Conservation (phyloP, 192 early-diverging fungal genomes). For the Cladochytrium replicatum region DNA sequence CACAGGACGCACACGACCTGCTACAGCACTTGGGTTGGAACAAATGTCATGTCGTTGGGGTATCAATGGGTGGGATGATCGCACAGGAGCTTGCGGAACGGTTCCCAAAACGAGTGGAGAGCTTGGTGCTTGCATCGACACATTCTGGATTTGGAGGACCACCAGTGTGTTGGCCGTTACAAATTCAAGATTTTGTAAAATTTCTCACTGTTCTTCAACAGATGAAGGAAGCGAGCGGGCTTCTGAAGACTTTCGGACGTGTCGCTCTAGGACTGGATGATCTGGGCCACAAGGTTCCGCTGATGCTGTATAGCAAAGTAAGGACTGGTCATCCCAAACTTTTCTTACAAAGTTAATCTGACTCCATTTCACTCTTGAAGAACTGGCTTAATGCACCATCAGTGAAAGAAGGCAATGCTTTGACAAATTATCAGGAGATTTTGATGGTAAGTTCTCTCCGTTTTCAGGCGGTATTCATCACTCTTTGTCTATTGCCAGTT, state of each 20-base stretch:
- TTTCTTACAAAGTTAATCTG: too few relatives aligned
- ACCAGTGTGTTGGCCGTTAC: too few relatives aligned
- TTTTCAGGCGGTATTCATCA: too few relatives aligned
- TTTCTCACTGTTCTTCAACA: too few relatives aligned
- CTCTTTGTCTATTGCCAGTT: too few relatives aligned
- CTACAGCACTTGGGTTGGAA: conserved; percentile 68
- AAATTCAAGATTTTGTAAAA: too few relatives aligned
- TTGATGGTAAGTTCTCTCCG: too few relatives aligned
- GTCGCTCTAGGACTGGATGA: conserved; percentile 19
- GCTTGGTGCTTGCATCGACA: conserved; percentile 3
- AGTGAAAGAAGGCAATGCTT: too few relatives aligned
- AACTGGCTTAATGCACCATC: too few relatives aligned
- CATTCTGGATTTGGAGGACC: conserved; percentile 6
- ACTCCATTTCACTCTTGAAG: too few relatives aligned
- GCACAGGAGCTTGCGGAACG: conserved; percentile 14
- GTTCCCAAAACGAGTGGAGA: conserved; percentile 4
- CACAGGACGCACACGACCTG: conserved; percentile 57
- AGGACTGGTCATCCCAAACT: too few relatives aligned
- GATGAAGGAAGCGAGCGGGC: conserved; percentile 9
- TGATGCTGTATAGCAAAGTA: conserved; percentile 24
- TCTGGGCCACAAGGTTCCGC: conserved; percentile 14
- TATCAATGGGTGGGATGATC: conserved; percentile 21
- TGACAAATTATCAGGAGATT: too few relatives aligned
- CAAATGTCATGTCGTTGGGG: conserved; percentile 7
- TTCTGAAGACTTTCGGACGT: conserved; percentile 8